Base-by-base conservation (phyloP, 352 stramenopile genomes). In the Phytopythium delawarense region DNA sequence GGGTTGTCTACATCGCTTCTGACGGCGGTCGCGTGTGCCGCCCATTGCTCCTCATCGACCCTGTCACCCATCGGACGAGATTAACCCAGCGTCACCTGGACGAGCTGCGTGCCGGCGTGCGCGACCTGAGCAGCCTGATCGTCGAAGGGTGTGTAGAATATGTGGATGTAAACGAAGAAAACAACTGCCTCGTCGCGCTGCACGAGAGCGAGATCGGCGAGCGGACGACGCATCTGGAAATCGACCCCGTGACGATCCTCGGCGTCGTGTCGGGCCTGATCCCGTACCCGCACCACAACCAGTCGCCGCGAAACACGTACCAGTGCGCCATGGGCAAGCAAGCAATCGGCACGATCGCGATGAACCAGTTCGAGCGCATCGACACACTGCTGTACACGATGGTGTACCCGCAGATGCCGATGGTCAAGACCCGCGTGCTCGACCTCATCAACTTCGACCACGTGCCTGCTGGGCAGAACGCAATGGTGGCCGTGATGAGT, bases 311-410 rank as follows among this genome's bases (percentile, higher is more conserved):
- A 58, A 99, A 99, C 74, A 99, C 98, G 5, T 99, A 99, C 74
- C 98, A 99, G 79, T 99, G 97, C 66, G 98, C 98, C 40, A 99
- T 99, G 98, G 98, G 98, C 55, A 99, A 99, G 81, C 93, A 98
- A 74, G 97, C 98, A n/a, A 99, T 99, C 67, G 98, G 98, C 55
- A 99, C 96, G 30, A 98, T 99, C 53, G 94, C 84, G 11, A 97
- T 99, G 76, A 99, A 99, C 80, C 96, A 99, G 87, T 99, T 99
- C 75, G 94, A 99, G 74, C 85, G 98, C 58, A 98, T 99, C 67
- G 98, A 99, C 78, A 98, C 96, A 25, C 75, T 99, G 48, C 84
- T 99, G 50, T 99, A 99, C 77, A 98, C 96, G 25, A 95, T 99
- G 81, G 91, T 99, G 37, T 99, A 99, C 72, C 98, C 98, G 40